These are phyloP conservation scores for Suillus tomentosus DNA, from an alignment of 768 basidiomycete species.

Conservation along the genomic window DNA sequence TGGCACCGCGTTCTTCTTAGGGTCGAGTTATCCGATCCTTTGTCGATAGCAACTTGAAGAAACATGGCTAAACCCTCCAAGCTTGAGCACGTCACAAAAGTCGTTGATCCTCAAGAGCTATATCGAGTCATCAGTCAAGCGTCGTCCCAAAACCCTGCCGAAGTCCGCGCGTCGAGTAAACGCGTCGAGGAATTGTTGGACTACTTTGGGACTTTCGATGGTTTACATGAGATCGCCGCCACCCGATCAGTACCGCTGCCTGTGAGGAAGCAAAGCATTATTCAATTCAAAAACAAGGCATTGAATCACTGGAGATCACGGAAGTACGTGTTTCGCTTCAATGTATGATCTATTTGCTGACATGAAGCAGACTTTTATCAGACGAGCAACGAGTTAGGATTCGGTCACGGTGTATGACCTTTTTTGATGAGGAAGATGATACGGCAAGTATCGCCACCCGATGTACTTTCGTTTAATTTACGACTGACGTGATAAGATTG, in stretches of 20 bases:
- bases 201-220: conserved; percentile 69
- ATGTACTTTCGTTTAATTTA: conserved; percentile 6
- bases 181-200: conserved; percentile 70
- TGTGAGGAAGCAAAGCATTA: conserved; percentile 79
- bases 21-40: conserved; percentile 13
- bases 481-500: conserved; percentile 52
- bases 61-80: conserved; percentile 25
- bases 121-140: conserved; percentile 66
- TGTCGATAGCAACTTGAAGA: conserved; percentile 6
- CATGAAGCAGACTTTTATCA: conserved; percentile 55
- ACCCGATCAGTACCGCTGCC: conserved; percentile 57
- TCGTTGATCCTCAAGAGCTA: conserved; percentile 63
- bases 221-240: conserved; percentile 72
- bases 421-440: conserved; percentile 79
- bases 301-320: conserved; percentile 75
- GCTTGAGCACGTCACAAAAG: conserved; percentile 22
- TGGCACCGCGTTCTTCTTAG: conserved; percentile 2
- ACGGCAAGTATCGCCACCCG: conserved; percentile 45
- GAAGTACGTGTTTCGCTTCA: conserved; percentile 49
- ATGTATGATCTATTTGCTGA: conserved; percentile 13
- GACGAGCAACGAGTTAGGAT: conserved; percentile 70
- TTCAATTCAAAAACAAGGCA: conserved; percentile 87
- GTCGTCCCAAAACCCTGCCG: conserved; percentile 68
- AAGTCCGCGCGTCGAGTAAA: conserved; percentile 49
- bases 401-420: conserved; percentile 59